Conservation (phyloP, 352 stramenopile genomes). For the Aphanomyces stellatus region DNA sequence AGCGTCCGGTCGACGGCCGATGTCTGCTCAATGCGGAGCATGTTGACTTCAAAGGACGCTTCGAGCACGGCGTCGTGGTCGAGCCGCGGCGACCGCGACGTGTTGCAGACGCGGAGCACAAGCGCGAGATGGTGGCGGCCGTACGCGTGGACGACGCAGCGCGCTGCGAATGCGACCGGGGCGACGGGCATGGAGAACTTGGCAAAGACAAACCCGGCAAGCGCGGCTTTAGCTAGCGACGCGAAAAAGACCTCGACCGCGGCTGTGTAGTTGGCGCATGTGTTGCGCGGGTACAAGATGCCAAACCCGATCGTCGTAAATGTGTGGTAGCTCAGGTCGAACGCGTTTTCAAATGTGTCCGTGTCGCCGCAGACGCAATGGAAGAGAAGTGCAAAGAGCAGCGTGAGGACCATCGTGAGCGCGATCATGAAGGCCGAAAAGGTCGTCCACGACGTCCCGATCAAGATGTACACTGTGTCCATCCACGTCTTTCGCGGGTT, state of each 20-base stretch:
- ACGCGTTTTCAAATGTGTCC: conserved; percentile 39
- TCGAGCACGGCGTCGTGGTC: conserved; percentile 83
- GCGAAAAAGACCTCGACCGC: conserved; percentile 67
- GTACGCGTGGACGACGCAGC: conserved; percentile 73
- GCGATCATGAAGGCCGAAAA: conserved; percentile 42
- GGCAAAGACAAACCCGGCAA: conserved; percentile 77
- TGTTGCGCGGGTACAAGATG: conserved; percentile 51
- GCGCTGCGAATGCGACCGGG: conserved; percentile 69
- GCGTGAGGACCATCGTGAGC: conserved; percentile 31
- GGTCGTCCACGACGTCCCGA: conserved; percentile 73
- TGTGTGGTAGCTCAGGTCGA: conserved; percentile 71
- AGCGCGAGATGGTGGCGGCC: conserved; percentile 61
- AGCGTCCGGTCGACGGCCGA: conserved; percentile 12
- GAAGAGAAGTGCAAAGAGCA: conserved; percentile 43
- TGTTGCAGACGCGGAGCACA: conserved; percentile 68
- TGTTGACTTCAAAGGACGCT: conserved; percentile 66
- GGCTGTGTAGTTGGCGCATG: conserved; percentile 55
- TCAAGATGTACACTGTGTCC: conserved; percentile 69
- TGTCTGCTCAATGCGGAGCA: conserved; percentile 54
- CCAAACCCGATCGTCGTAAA: conserved; percentile 80
- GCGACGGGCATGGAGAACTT: conserved; percentile 73
- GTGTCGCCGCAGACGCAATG: conserved; percentile 46
- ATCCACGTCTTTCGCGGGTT: conserved; percentile 69
- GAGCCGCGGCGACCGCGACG: conserved; percentile 61
- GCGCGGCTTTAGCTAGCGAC: conserved; percentile 65